These are phyloP conservation scores for Daphne laureola DNA, from an alignment of 441 rosid genomes.

Conservation along the genomic window DNA sequence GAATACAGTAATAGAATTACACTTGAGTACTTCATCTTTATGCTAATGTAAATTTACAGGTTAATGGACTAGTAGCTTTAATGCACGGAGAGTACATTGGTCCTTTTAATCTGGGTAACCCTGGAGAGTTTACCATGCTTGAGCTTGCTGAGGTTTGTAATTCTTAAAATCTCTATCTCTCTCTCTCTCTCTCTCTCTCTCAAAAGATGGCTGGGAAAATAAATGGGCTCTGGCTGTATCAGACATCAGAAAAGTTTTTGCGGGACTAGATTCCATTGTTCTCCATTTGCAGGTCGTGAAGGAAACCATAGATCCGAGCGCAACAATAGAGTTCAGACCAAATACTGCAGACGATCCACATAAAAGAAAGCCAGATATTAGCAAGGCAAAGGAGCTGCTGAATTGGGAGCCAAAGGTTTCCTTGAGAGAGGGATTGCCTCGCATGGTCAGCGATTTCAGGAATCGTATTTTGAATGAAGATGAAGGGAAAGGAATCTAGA, in stretches of 20 bases:
- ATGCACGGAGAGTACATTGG: slow-evolving; percentile 97
- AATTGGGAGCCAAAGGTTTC: slow-evolving; percentile 92
- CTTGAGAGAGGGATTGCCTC: slow-evolving; percentile 80
- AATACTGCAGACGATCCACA: slow-evolving; percentile 97
- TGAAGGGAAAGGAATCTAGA: slow-evolving; percentile 60
- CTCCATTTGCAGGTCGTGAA: slow-evolving; percentile 57
- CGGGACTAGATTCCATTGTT: neutral
- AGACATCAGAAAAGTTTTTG: neutral
- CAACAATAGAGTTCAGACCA: slow-evolving; percentile 77
- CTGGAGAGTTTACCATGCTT: slow-evolving; percentile 98
- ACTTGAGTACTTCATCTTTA: no score
- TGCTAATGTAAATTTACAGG: slow-evolving; percentile 32
- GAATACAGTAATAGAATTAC: no score
- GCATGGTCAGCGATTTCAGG: slow-evolving; percentile 87
- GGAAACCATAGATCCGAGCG: slow-evolving; percentile 85
- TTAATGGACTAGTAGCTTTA: slow-evolving; percentile 81
- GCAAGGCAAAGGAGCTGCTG: slow-evolving; percentile 80
- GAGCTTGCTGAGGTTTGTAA: slow-evolving; percentile 89
- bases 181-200: neutral
- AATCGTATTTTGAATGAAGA: slow-evolving; percentile 83
- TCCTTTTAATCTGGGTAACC: slow-evolving; percentile 94
- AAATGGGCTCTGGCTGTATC: no score
- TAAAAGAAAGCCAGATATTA: slow-evolving; percentile 89
- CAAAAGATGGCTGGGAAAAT: neutral
- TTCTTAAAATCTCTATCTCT: slow-evolving; percentile 5